Evolutionary conservation across 2,329 filamentous ascomycete species (phyloP), one percentile per base, ranked within the genome.

Genomic region (Phoma sp.): DNA sequence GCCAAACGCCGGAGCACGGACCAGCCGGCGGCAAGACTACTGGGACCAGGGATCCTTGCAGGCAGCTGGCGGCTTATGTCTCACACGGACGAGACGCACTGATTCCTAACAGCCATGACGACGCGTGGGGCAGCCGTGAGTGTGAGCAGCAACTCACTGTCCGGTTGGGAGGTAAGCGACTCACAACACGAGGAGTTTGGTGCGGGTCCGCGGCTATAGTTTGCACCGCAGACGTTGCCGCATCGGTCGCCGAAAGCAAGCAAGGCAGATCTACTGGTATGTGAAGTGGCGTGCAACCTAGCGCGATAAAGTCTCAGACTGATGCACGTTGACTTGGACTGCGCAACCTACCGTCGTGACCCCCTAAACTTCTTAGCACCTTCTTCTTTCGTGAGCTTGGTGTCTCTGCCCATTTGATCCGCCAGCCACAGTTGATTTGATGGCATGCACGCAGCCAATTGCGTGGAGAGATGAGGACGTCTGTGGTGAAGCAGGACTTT

Each of bases 11-110:
- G 38, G 15, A 21, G 44, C 46, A 38, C 41, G 47, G 46, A 21
- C 46, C 52, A 43, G 6, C 12, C 4, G 6, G 29, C 29, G 29
- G 29, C n/a, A 36, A 10, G 41, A 17, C 52, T 51, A 41, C 51
- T 43, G 46, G 46, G 46, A 24, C 46, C 52, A 32, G 52, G 52
- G 46, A 8, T 38, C 52, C 46, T 39, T 45, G 52, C 15, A 43
- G 27, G 41, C 47, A 46, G 46, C 46, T 51, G 43, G 46, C 52
- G 46, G 46, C 36, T 55, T 46, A 25, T 47, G 52, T 51, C 52
- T 41, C 22, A 36, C 7, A 37, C 43, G 43, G 43, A 51, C 51
- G 41, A 27, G 36, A 50, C 41, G 41, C 43, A 41, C 31, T 55
- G 46, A 32, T 37, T 37, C 7, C 37, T 50, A 17, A 43, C 22